Base-by-base conservation (phyloP, 495 filamentous ascomycete genomes). In the Podospora didyma region DNA sequence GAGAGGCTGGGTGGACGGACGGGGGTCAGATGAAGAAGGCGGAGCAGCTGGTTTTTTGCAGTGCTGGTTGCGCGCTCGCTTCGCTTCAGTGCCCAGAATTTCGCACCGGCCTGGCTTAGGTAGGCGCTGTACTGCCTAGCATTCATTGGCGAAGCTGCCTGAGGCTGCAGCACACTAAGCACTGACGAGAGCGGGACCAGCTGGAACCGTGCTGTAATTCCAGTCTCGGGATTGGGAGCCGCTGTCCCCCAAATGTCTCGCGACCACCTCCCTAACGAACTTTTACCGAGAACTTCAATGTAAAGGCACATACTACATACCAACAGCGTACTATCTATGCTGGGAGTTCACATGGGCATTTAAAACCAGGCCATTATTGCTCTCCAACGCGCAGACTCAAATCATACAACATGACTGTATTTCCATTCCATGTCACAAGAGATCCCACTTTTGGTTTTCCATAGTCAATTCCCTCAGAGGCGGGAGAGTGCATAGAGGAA, bases 1-100 rank as follows among this genome's bases (percentile, higher is more conserved):
- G 58, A 67, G 64, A 69, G 67, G 67, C 67, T 69, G 67, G 66
- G 62, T 62, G 52, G 52, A 54, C 54, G 54, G 54, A 42, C 42
- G 41, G 50, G n/a, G 53, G 37, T 63, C 58, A 34, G 58, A 64
- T 57, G 37, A 44, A 59, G 63, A 59, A 57, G 57, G 62, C 60
- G 59, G 59, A 64, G 53, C 58, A 57, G 56, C 54, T 62, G 59
- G 56, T 46, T 64, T 67, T 67, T 66, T 63, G 62, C 58, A 51
- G 48, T 53, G 26, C 26, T 17, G 5, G 39, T 14, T 10, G 34
- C 34, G 34, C 34, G 16, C 34, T 37, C n/a, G 34, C 57, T 51
- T 63, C 49, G 52, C 57, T 59, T 53, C 62, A 65, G 60, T 58
- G 59, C 59, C 16, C 20, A 48, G 57, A 28, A 56, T 46, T 52